A percentile compares a stretch with the other conserved stretches of the same genome.
Conservation (phyloP, 768 basidiomycete genomes). For the Omphalotus guepiniiformis region DNA sequence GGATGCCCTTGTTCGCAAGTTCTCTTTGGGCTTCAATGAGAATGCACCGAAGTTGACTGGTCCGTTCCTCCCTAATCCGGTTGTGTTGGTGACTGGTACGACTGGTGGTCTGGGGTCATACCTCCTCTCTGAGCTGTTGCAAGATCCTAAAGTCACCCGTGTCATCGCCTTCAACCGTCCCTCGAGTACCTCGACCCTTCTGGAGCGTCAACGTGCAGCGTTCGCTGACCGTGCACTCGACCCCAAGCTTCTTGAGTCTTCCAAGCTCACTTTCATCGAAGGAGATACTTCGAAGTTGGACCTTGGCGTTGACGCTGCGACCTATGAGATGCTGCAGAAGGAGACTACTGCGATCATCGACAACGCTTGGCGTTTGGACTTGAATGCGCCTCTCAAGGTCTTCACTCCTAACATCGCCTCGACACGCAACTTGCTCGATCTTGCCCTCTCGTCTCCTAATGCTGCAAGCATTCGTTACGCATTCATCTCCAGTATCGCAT, state of each 20-base stretch:
- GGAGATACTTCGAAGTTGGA: conserved; percentile 14
- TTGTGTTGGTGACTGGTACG: background rate
- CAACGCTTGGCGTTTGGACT: conserved; percentile 41
- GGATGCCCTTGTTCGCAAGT: background rate
- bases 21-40: background rate
- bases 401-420: conserved; percentile 36
- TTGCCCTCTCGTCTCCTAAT: conserved; percentile 16
- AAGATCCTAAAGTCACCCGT: background rate
- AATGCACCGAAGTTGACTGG: background rate
- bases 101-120: background rate
- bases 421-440: conserved; percentile 32
- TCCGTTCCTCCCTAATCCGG: background rate
- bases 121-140: background rate
- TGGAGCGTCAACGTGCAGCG: conserved; percentile 14
- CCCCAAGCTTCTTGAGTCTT: background rate
- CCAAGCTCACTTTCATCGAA: conserved; percentile 18
- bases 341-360: conserved; percentile 23
- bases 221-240: conserved; percentile 19
- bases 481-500: conserved; percentile 28
- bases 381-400: conserved; percentile 34
- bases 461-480: conserved; percentile 16
- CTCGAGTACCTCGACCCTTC: conserved; percentile 7
- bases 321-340: conserved; percentile 5
- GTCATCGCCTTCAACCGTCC: conserved; percentile 1
- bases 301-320: background rate